Percentiles rank a stretch among this genome's conserved stretches.
Conservation (phyloP, 257 asterid genomes). For the Thymus mandschuricus region DNA sequence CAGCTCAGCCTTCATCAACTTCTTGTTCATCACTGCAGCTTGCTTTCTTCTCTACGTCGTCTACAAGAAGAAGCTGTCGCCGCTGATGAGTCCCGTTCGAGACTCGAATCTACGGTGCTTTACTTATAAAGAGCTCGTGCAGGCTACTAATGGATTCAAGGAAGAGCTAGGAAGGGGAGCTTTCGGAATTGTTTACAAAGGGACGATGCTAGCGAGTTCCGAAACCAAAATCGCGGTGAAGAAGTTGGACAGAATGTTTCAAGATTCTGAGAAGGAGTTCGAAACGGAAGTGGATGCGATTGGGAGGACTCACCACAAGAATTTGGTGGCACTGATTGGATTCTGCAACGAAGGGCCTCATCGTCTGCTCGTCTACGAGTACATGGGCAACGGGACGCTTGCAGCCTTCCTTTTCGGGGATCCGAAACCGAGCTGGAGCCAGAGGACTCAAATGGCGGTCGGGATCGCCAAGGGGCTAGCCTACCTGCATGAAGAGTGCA, state of each 20-base stretch:
- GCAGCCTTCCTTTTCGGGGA: conserved; percentile 40
- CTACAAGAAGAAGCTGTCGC: conserved; percentile 18
- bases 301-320: conserved; percentile 69
- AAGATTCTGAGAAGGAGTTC: conserved; percentile 66
- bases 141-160: conserved; percentile 48
- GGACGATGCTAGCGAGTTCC: conserved; percentile 13
- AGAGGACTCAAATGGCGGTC: conserved; percentile 46
- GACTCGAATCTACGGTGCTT: conserved; percentile 36
- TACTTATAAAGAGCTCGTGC: conserved; percentile 45
- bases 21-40: conserved; percentile 34
- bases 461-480: conserved; percentile 57
- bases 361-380: conserved; percentile 48
- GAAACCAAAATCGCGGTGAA: conserved; percentile 44
- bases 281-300: conserved; percentile 55
- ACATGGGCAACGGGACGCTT: conserved; percentile 50
- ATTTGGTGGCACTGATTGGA: conserved; percentile 58
- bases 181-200: conserved; percentile 68
- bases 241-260: conserved; percentile 46
- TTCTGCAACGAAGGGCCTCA: conserved; percentile 54
- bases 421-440: conserved; percentile 50
- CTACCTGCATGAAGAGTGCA: conserved; percentile 58
- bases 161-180: conserved; percentile 69
- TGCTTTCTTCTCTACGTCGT: conserved; percentile 33
- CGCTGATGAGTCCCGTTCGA: background rate
- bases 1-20: conserved; percentile 52